Base-by-base conservation (phyloP, 768 basidiomycete genomes). In the Hebeloma cylindrosporum region DNA sequence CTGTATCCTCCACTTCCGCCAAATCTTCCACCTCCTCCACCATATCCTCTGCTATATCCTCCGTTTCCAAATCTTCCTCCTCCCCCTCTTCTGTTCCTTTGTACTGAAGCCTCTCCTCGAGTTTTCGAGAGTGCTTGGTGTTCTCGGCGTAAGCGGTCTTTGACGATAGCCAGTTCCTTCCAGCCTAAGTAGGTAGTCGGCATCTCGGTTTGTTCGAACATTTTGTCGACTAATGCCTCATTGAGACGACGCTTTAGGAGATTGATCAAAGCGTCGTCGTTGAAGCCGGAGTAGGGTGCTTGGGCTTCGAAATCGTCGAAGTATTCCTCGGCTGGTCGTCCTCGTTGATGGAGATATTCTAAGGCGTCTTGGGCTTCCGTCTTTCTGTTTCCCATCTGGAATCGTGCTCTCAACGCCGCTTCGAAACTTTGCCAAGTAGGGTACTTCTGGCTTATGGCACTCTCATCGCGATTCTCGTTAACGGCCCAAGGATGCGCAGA, bases 261-360 rank as follows among this genome's bases (percentile, higher is more conserved):
- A 5, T 14, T 25, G 26, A 47, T 23, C 9, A 27, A 32, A 8
- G 36, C 27, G 5, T 23, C 37, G 17, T 47, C 37, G 29, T 47
- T 40, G 7, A 30, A 40, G 5, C 45, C 45, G 9, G 37, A 47
- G 25, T 47, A 18, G 8, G 7, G 37, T 13, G 20, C 13, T 16
- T 47, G 32, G 13, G 29, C 29, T 17, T 47, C 45, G 13, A 47
- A 30, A 17, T 39, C 28, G 7, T 47, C 37, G 22, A 47, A 47
- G 27, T 31, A 47, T 6, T 16, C 20, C 16, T 47, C 45, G 11
- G 28, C 37, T 6, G 45, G 36, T 2, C 23, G 37, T 7, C 29
- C 37, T 5, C 16, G 21, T 18, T 47, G 45, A 8, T 11, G 13
- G 3, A 47, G 28, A 1, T 33, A 22, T 17, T 31, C 28, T 10